A percentile compares a stretch with the other conserved stretches of the same genome.
Conservation (phyloP, 2,329 filamentous ascomycete species). For the Cadophora luteo-olivacea region DNA sequence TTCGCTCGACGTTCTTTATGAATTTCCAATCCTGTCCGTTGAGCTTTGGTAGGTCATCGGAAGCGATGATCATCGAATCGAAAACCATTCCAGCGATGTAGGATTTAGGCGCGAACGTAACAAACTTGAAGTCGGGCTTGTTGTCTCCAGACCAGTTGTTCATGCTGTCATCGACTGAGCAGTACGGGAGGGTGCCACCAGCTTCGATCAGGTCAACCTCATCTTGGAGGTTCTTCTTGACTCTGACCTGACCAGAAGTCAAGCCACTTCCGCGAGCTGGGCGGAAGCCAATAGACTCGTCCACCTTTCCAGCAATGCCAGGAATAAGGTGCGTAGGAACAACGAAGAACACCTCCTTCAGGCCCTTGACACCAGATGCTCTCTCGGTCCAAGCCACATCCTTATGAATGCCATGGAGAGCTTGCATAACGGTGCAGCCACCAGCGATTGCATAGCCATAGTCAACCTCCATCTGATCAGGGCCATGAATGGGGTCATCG, state of each 20-base stretch:
- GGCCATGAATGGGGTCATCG: conserved; percentile 8
- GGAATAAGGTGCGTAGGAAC: conserved; percentile 12
- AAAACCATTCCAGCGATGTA: not conserved
- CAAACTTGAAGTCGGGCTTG: conserved; percentile 11
- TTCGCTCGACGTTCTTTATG: not conserved
- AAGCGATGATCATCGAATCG: conserved; percentile 8
- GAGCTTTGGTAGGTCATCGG: not conserved
- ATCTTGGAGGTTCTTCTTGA: not conserved
- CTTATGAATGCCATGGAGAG: conserved; percentile 18
- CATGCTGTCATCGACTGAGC: not conserved
- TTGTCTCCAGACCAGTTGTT: conserved; percentile 13
- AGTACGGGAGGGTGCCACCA: not conserved
- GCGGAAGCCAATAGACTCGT: conserved; percentile 14
- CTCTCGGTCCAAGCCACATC: conserved; percentile 1
- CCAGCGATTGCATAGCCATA: conserved; percentile 16
- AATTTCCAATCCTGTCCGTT: not conserved
- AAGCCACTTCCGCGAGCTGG: conserved; percentile 3
- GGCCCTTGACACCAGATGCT: not conserved
- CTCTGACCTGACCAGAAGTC: conserved; percentile 7
- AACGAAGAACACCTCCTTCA: conserved; percentile 17
- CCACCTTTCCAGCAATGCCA: not conserved
- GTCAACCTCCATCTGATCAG: conserved; percentile 1
- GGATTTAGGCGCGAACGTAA: not conserved
- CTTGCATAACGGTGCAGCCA: conserved; percentile 11
- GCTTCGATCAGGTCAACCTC: conserved; percentile 1